These are phyloP conservation scores for Stropharia rugosoannulata DNA, from an alignment of 768 basidiomycete species.

Conservation along the genomic window DNA sequence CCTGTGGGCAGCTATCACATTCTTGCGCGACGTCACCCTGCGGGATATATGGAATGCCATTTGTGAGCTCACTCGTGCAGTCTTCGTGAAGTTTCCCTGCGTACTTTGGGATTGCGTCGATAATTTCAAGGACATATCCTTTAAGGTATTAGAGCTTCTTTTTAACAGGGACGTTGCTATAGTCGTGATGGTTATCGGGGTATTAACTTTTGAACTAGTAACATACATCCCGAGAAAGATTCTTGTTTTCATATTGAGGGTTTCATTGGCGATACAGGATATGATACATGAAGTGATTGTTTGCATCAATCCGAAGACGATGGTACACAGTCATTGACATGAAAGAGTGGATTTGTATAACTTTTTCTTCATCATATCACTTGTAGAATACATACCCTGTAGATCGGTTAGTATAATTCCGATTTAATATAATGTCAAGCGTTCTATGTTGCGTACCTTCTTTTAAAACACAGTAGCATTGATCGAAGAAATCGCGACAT, in stretches of 20 bases:
- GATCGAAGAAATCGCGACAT: conserved; percentile 9
- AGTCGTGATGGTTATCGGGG: background rate
- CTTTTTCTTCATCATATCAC: no score
- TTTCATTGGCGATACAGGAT: conserved; percentile 1
- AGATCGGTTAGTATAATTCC: no score
- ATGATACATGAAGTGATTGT: conserved; percentile 4
- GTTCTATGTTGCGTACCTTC: no score
- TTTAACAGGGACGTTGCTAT: conserved; percentile 1
- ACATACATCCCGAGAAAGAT: conserved; percentile 7
- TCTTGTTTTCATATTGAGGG: background rate
- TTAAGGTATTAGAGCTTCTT: background rate
- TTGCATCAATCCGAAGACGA: conserved; percentile 11
- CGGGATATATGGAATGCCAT: conserved; percentile 1
- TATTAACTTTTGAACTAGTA: background rate
- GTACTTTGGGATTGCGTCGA: conserved; percentile 2
- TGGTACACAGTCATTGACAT: background rate
- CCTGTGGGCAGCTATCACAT: background rate
- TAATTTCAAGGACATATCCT: background rate
- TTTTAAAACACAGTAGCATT: conserved; percentile 7
- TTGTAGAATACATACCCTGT: no score
- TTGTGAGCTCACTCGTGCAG: background rate
- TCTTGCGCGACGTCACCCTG: conserved; percentile 4
- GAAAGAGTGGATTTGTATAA: no score
- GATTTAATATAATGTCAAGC: no score
- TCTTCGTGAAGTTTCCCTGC: conserved; percentile 4